These are phyloP conservation scores for Volutella citrinella DNA, from an alignment of 2,329 filamentous ascomycete genomes.

Conservation along the genomic window DNA sequence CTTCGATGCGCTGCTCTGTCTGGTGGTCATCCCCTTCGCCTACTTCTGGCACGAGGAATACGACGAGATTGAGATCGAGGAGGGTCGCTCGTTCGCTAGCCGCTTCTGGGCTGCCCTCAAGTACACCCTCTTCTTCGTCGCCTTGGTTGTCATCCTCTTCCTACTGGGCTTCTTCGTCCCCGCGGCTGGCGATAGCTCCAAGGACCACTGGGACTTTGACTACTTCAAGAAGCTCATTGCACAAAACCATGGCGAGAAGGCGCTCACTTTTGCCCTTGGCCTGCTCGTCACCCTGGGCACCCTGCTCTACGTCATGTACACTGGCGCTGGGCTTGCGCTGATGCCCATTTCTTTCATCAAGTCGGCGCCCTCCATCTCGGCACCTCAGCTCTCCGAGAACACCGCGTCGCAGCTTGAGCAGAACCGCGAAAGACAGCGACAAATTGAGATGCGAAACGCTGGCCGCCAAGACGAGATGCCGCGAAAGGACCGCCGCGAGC, in stretches of 20 bases:
- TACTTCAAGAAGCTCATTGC: slow-evolving; percentile 84
- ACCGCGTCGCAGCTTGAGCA: slow-evolving; percentile 78
- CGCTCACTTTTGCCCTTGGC: slow-evolving; percentile 84
- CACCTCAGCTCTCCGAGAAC: slow-evolving; percentile 71
- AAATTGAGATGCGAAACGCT: slow-evolving; percentile 81
- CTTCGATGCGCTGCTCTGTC: slow-evolving; percentile 82
- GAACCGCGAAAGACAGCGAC: slow-evolving; percentile 88
- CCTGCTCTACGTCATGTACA: slow-evolving; percentile 83
- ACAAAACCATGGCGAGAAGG: slow-evolving; percentile 82
- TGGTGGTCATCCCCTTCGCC: slow-evolving; percentile 87
- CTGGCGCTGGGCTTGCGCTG: slow-evolving; percentile 81
- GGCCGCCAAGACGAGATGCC: slow-evolving; percentile 74
- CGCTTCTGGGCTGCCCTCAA: slow-evolving; percentile 83
- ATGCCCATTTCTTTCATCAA: slow-evolving; percentile 91
- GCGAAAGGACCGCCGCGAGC: slow-evolving; percentile 81
- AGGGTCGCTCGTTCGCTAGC: slow-evolving; percentile 67
- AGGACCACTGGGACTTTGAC: slow-evolving; percentile 75
- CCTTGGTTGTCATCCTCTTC: slow-evolving; percentile 79
- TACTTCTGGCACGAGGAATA: slow-evolving; percentile 99
- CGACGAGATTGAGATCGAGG: slow-evolving; percentile 83
- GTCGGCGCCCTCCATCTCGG: slow-evolving; percentile 81
- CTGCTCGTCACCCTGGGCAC: slow-evolving; percentile 86
- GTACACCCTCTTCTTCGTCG: slow-evolving; percentile 83
- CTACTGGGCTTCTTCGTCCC: slow-evolving; percentile 93
- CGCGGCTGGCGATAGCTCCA: slow-evolving; percentile 63